phyloP scores from a whole-genome alignment of 345 rosid species.

The Jatropha curcas region DNA sequence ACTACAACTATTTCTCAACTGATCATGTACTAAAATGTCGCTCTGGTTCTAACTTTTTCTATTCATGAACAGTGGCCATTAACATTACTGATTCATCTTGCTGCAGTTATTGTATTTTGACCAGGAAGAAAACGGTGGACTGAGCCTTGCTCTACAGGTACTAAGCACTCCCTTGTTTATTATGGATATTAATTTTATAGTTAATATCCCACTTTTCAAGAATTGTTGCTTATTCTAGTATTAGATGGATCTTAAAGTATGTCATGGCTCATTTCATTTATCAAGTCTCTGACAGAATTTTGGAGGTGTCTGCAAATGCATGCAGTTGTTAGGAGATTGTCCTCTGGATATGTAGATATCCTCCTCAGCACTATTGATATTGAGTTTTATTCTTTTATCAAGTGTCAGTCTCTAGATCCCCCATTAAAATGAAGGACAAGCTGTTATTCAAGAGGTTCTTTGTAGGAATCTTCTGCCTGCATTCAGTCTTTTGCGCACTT shows the following conservation, averaged over 20 bases:
- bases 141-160: conserved; percentile 96
- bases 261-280: not conserved
- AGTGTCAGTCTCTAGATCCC: not conserved
- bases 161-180: not conserved
- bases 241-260: not conserved
- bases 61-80: not conserved
- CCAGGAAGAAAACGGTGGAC: conserved; percentile 70
- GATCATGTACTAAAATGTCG: not conserved
- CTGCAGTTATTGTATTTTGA: conserved; percentile 92
- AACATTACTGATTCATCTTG: conserved; percentile 29
- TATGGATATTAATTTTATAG: not conserved
- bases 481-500: not conserved
- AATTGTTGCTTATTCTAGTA: not conserved
- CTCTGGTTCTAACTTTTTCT: not conserved
- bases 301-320: not conserved
- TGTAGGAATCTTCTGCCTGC: not conserved
- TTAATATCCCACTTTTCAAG: not conserved
- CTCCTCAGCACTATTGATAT: not conserved
- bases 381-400: not conserved
- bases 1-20: not conserved
- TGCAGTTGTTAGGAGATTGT: too few relatives aligned
- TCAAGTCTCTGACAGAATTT: not conserved
- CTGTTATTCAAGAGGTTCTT: not conserved
- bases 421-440: not conserved
- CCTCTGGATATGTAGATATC: not conserved